Conservation (phyloP, 148 eudicot genomes). For the Rhododendron griersonianum region DNA sequence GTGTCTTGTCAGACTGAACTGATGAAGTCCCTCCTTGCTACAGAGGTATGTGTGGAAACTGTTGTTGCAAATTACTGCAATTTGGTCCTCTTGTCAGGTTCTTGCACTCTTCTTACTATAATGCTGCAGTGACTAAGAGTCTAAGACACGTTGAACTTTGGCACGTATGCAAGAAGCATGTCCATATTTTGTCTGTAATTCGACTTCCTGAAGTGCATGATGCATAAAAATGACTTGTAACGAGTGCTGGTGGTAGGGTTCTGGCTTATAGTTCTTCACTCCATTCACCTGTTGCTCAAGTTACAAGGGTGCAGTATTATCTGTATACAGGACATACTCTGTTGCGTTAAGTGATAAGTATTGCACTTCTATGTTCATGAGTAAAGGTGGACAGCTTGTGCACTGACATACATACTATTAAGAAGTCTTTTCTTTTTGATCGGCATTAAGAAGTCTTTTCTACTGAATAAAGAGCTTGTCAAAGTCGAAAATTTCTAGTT, state of each 20-base stretch:
- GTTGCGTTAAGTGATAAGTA: neutral
- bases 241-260: neutral
- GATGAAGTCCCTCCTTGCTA: conserved; percentile 69
- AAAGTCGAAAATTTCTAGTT: neutral
- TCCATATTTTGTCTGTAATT: neutral
- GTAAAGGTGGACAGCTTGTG: neutral
- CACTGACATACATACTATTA: neutral
- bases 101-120: neutral
- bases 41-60: conserved; percentile 50
- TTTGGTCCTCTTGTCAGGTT: neutral
- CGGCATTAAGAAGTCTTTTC: neutral
- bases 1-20: conserved; percentile 77
- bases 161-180: neutral
- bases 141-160: neutral
- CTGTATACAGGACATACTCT: neutral
- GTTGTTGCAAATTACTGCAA: neutral
- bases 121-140: neutral
- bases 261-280: neutral
- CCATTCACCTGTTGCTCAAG: neutral
- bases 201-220: neutral
- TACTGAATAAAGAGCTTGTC: neutral
- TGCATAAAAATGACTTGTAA: neutral
- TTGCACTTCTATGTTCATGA: neutral
- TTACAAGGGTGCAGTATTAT: neutral
- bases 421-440: too few species aligned